Evolutionary conservation across 1,284 basidiomycete genomes (phyloP).

Genomic region (Leccinum angustisporum): DNA sequence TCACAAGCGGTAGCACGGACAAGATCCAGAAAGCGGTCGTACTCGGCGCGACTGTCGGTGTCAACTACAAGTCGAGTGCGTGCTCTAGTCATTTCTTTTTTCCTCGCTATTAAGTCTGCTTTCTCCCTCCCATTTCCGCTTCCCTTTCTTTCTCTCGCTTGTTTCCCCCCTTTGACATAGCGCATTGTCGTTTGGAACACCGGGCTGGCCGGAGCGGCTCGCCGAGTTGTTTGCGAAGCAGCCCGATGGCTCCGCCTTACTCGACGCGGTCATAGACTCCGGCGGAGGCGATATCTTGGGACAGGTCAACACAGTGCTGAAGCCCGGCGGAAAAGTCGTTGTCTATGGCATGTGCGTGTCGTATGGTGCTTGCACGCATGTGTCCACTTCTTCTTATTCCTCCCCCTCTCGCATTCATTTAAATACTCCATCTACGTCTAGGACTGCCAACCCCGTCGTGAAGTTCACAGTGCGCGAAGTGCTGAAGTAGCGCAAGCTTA

Average conservation of each 20-base stretch:
- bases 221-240: slow-evolving; percentile 45
- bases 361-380: slow-evolving; percentile 30
- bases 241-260: slow-evolving; percentile 29
- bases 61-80: slow-evolving; percentile 69
- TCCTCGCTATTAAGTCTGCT: neutral
- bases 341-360: slow-evolving; percentile 73
- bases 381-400: neutral
- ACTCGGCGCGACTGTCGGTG: slow-evolving; percentile 79
- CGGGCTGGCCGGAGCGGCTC: slow-evolving; percentile 65
- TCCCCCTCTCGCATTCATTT: neutral
- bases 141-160: neutral
- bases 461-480: too few species aligned
- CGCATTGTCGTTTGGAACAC: slow-evolving; percentile 34
- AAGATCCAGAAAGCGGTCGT: slow-evolving; percentile 70
- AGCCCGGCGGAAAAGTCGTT: slow-evolving; percentile 70
- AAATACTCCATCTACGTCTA: too few species aligned
- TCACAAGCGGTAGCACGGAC: slow-evolving; percentile 71
- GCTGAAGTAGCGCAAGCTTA: too few species aligned
- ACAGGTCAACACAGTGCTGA: slow-evolving; percentile 60
- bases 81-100: slow-evolving; percentile 4
- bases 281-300: slow-evolving; percentile 75
- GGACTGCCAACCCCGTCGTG: too few species aligned
- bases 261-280: slow-evolving; percentile 81
- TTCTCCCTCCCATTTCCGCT: neutral
- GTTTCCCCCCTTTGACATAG: neutral